These are phyloP conservation scores for Boechera stricta DNA, from an alignment of 345 rosid species.

Conservation along the genomic window DNA sequence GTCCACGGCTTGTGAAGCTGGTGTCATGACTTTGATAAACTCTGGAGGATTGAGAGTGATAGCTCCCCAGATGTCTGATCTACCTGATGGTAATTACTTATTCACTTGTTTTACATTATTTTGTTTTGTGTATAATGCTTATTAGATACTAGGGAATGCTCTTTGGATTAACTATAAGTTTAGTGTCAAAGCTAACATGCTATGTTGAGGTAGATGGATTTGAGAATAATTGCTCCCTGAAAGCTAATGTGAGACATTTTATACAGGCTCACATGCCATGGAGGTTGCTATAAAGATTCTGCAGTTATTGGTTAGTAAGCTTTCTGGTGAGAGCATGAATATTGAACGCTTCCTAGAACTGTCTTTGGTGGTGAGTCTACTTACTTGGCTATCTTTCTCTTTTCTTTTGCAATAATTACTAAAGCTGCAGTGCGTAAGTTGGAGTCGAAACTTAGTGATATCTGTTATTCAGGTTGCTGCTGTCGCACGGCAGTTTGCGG, in stretches of 20 bases:
- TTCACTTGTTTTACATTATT: neutral
- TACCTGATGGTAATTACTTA: slow-evolving; percentile 64
- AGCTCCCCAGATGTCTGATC: slow-evolving; percentile 59
- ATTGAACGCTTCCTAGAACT: slow-evolving; percentile 54
- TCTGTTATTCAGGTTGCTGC: slow-evolving; percentile 56
- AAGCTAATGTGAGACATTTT: slow-evolving; percentile 23
- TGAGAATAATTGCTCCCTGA: neutral
- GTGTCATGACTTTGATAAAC: slow-evolving; percentile 53
- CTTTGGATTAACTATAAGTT: neutral
- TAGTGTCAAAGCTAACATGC: neutral
- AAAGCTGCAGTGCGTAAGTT: neutral
- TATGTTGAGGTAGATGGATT: slow-evolving; percentile 10
- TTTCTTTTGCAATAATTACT: neutral
- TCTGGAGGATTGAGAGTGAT: slow-evolving; percentile 76
- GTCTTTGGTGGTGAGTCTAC: slow-evolving; percentile 66
- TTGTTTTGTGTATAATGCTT: neutral
- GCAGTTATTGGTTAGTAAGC: slow-evolving; percentile 59
- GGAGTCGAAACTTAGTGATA: neutral
- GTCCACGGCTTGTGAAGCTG: slow-evolving; percentile 63
- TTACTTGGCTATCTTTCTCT: slow-evolving; percentile 8
- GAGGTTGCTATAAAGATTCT: slow-evolving; percentile 74
- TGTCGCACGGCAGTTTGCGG: slow-evolving; percentile 74
- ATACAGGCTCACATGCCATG: slow-evolving; percentile 72
- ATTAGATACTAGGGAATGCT: neutral
- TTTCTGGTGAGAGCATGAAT: slow-evolving; percentile 48